Conservation (phyloP, 2,329 filamentous ascomycete species). For the Colletotrichum agaves region DNA sequence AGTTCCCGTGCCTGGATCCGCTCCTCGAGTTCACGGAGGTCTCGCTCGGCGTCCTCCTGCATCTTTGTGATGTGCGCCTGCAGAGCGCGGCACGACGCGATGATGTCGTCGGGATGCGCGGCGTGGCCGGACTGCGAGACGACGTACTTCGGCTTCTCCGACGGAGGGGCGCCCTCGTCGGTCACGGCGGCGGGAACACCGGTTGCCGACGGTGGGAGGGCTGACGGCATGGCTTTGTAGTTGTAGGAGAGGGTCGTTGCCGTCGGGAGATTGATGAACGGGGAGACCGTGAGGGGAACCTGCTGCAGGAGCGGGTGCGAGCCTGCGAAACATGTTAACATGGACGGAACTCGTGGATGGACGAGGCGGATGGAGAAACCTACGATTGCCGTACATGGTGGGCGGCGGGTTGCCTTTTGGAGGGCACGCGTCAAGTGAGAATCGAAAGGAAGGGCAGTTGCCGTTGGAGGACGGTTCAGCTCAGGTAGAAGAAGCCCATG, state of each 20-base stretch:
- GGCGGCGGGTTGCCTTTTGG: neutral
- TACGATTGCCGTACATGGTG: conserved; percentile 47
- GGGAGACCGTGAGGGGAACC: conserved; percentile 91
- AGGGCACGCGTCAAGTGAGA: neutral
- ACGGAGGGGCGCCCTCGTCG: conserved; percentile 37
- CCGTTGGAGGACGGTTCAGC: conserved; percentile 4
- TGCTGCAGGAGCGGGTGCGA: conserved; percentile 91
- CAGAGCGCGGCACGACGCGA: conserved; percentile 82
- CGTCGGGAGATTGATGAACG: conserved; percentile 90
- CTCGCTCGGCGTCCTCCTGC: conserved; percentile 73
- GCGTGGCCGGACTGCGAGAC: conserved; percentile 81
- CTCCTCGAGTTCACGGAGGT: conserved; percentile 77
- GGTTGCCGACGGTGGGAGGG: conserved; percentile 79
- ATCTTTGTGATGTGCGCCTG: conserved; percentile 79
- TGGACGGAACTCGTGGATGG: no score
- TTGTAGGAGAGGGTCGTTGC: conserved; percentile 94
- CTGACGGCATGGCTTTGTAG: conserved; percentile 89
- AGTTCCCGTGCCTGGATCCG: conserved; percentile 72
- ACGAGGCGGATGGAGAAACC: conserved; percentile 16
- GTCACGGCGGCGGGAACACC: conserved; percentile 57
- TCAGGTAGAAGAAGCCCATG: conserved; percentile 7
- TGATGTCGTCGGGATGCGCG: conserved; percentile 87
- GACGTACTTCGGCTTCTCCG: conserved; percentile 74
- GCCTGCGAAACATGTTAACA: conserved; percentile 55
- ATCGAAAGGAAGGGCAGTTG: neutral